Evolutionary conservation across 1,284 basidiomycete species (phyloP), one percentile per base, ranked within the genome.

Genomic region (Irpex lacteus): DNA sequence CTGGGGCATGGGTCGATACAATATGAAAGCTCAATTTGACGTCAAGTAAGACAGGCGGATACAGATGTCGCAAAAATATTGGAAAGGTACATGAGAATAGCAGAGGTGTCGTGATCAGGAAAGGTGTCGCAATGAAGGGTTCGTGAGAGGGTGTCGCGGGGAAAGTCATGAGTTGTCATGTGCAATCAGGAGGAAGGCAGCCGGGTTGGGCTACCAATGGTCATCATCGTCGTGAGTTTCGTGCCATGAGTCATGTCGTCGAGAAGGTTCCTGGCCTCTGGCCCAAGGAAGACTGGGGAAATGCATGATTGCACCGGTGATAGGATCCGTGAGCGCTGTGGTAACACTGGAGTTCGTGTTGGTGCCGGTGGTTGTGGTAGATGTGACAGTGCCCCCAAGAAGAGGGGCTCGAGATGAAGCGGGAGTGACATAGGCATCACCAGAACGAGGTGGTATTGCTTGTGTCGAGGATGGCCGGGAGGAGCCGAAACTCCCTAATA

Each of bases 301-400:
- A 57, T 76, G 75, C 67, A 75, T 67, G 9, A 72, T 67, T 11
- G 72, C 69, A 18, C 76, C 77, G 11, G 75, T 76, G 11, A 75
- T 69, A 15, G 77, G 75, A 62, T 78, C 77, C 47, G 75, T 76
- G 62, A 74, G 63, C 7, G 73, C 68, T 21, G 76, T 77, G 54
- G 76, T 77, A 18, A 74, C 73, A 58, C 75, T 78, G 49, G 74
- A 70, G 56, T 72, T 67, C 13, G 73, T 71, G 59, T 68, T 58
- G 47, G 71, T 73, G 49, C 68, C 69, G 11, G 69, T 67, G 32
- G 72, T 72, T 47, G 65, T 67, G 13, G 68, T 65, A 38, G 72
- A 74, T 37, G 71, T 73, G 53, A 76, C 59, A 18, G 74, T 77
- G 18, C 70, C 69, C 55, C 64, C 56, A 13, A 63, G 40, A 34